These are phyloP conservation scores for Elsinoe fawcettii DNA, from an alignment of 2,329 filamentous ascomycete species.

Conservation along the genomic window DNA sequence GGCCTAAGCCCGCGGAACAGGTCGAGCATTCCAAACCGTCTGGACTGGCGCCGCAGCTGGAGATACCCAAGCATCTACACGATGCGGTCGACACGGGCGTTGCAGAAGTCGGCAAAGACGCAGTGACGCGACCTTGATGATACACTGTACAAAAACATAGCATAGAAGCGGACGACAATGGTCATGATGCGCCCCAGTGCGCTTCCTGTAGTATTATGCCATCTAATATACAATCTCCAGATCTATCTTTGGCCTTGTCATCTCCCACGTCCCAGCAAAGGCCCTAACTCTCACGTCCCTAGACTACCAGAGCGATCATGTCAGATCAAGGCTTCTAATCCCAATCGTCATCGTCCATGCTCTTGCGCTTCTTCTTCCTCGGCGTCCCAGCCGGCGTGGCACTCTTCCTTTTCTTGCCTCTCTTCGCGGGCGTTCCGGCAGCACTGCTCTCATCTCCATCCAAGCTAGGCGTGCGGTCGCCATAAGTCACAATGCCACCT, in stretches of 20 bases:
- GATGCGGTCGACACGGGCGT: slow-evolving; percentile 5
- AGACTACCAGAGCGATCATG: no score
- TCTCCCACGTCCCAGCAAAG: not conserved
- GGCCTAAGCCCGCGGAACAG: not conserved
- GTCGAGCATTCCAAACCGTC: not conserved
- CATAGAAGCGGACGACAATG: not conserved
- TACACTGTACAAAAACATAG: not conserved
- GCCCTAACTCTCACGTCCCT: not conserved
- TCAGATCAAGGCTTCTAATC: not conserved
- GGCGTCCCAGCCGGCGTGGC: slow-evolving; percentile 22
- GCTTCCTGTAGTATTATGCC: slow-evolving; percentile 1
- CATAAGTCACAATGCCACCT: not conserved
- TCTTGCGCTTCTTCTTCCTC: slow-evolving; percentile 23
- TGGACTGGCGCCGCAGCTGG: not conserved
- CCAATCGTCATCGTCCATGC: slow-evolving; percentile 14
- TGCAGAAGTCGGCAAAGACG: not conserved
- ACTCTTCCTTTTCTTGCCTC: slow-evolving; percentile 40
- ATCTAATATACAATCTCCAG: slow-evolving; percentile 11
- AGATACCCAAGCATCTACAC: slow-evolving; percentile 10
- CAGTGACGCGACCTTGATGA: not conserved
- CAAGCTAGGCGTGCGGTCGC: slow-evolving; percentile 8
- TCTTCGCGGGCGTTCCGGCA: slow-evolving; percentile 24
- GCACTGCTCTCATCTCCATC: slow-evolving; percentile 37
- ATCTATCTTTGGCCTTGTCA: not conserved
- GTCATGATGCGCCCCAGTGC: not conserved